Percentiles rank a stretch among this genome's conserved stretches.
These are phyloP conservation scores for Spizellomyces punctatus DNA, from an alignment of 192 early-diverging fungal species.

Conservation along the genomic window DNA sequence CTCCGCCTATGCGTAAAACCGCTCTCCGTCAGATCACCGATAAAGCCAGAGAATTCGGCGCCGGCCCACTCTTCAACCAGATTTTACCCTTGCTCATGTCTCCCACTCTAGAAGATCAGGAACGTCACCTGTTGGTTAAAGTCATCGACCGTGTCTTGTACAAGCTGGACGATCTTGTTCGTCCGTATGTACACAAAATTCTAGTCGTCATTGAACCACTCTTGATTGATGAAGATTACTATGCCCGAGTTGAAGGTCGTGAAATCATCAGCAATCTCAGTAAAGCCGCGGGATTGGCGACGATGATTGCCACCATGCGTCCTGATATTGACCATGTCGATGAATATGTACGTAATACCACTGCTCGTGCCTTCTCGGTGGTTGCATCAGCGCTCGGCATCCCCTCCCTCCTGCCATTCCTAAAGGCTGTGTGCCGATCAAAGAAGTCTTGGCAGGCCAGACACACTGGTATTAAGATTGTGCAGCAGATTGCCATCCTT, in stretches of 20 bases:
- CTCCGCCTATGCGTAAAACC: constrained; percentile 89
- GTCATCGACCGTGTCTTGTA: constrained; percentile 96
- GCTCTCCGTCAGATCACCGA: constrained; percentile 95
- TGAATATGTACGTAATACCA: constrained; percentile 98
- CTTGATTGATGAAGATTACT: constrained; percentile 97
- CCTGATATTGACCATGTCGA: constrained; percentile 98
- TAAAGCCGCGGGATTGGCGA: constrained; percentile 95
- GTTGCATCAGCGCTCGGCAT: constrained; percentile 95
- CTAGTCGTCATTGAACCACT: constrained; percentile 98
- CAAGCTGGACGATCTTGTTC: constrained; percentile 94
- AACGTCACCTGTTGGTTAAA: constrained; percentile 96
- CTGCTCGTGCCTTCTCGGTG: constrained; percentile 94
- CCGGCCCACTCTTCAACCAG: constrained; percentile 93
- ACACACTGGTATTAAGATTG: constrained; percentile 97
- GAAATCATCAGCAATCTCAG: constrained; percentile 97
- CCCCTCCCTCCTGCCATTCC: constrained; percentile 89
- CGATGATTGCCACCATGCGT: constrained; percentile 99
- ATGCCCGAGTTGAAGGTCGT: constrained; percentile 93
- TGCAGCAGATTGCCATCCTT: constrained; percentile 95
- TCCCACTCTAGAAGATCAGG: constrained; percentile 96
- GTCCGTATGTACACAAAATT: constrained; percentile 97
- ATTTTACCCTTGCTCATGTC: constrained; percentile 96
- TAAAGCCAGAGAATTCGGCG: constrained; percentile 92
- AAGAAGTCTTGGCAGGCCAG: constrained; percentile 98
- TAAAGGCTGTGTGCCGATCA: constrained; percentile 92